phyloP scores from a whole-genome alignment of 192 early-diverging fungal species.

The Coemansia sp. region DNA sequence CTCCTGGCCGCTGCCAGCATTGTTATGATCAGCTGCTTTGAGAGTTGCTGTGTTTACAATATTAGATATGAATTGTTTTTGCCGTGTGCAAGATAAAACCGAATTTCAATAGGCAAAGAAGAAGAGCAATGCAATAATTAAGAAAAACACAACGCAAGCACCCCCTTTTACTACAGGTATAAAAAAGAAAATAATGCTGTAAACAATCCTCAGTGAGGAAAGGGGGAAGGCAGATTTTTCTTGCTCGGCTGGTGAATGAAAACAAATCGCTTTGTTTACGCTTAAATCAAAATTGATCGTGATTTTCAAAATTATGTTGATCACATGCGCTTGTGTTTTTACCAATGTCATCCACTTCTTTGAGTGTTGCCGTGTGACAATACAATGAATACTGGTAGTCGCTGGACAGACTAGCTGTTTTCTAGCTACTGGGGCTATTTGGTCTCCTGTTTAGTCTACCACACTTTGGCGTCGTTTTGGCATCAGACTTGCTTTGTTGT shows the following conservation, averaged over 20 bases:
- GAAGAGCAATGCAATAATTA: too few species aligned
- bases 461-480: too few species aligned
- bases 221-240: not conserved
- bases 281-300: not conserved
- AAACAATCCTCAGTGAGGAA: not conserved
- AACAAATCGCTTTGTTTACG: not conserved
- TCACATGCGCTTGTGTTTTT: too few species aligned
- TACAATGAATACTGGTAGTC: too few species aligned
- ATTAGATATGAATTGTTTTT: not conserved
- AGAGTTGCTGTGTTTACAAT: not conserved
- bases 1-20: conserved; percentile 11
- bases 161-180: too few species aligned
- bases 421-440: too few species aligned
- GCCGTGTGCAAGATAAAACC: not conserved
- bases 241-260: not conserved
- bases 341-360: too few species aligned
- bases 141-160: too few species aligned
- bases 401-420: too few species aligned
- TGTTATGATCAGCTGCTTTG: not conserved
- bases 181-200: not conserved
- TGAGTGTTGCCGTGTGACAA: too few species aligned
- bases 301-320: not conserved
- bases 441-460: too few species aligned
- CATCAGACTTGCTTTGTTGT: too few species aligned
- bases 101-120: not conserved